Percentiles rank a stretch among this genome's conserved stretches.
Evolutionary conservation across 768 basidiomycete genomes (phyloP).

Genomic region (Hericium coralloides): DNA sequence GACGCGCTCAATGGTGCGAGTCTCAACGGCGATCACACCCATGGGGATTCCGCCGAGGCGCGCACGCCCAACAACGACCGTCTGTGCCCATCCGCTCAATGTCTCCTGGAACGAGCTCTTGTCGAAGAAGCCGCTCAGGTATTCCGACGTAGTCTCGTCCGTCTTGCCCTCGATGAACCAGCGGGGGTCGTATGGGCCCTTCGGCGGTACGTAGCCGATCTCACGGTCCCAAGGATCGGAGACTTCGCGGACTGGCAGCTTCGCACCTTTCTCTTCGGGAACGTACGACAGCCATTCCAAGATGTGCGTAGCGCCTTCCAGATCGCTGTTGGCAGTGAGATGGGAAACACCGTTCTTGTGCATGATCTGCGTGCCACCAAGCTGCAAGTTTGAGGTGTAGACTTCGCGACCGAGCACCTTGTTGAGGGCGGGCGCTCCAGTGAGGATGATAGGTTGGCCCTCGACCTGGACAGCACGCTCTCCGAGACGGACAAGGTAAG

Average conservation of each 20-base stretch:
- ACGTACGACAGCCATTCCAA: constrained; percentile 93
- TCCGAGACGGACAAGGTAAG: constrained; percentile 95
- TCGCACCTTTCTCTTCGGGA: constrained; percentile 71
- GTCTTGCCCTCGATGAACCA: constrained; percentile 96
- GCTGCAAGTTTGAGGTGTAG: constrained; percentile 96
- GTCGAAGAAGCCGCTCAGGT: constrained; percentile 92
- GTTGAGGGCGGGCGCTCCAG: constrained; percentile 93
- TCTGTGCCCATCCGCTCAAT: constrained; percentile 97
- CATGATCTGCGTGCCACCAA: constrained; percentile 99
- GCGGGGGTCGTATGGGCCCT: constrained; percentile 91
- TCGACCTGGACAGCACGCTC: constrained; percentile 98
- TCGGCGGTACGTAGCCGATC: constrained; percentile 84
- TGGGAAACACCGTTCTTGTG: constrained; percentile 99
- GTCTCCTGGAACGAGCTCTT: constrained; percentile 98
- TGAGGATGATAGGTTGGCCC: constrained; percentile 98
- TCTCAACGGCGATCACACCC: constrained; percentile 97
- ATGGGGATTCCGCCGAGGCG: constrained; percentile 94
- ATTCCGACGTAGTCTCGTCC: constrained; percentile 72
- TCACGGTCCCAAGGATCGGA: constrained; percentile 87
- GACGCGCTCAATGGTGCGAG: constrained; percentile 91
- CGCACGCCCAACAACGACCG: constrained; percentile 94
- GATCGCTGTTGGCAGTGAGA: constrained; percentile 87
- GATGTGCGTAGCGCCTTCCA: constrained; percentile 92
- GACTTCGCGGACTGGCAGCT: constrained; percentile 69
- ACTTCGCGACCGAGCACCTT: constrained; percentile 99